A percentile compares a stretch with the other conserved stretches of the same genome.
These are phyloP conservation scores for Paralagenidium karlingii DNA, from an alignment of 352 stramenopile species.

Conservation along the genomic window DNA sequence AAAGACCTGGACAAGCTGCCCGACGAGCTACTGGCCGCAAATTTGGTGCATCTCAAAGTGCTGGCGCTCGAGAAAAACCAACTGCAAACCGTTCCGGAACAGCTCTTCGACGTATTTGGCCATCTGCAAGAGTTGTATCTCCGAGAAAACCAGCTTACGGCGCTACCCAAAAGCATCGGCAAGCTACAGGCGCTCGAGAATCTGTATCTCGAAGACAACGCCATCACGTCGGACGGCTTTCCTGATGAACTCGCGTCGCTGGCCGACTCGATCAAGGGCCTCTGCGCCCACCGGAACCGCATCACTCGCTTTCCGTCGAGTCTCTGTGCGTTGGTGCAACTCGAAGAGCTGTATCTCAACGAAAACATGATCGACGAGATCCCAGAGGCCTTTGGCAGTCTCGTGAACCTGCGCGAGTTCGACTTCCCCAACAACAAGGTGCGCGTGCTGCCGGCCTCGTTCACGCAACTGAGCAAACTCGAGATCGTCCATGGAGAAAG, in stretches of 20 bases:
- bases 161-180: conserved; percentile 33
- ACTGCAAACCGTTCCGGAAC: conserved; percentile 24
- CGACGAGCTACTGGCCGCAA: conserved; percentile 24
- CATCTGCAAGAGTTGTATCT: conserved; percentile 77
- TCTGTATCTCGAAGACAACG: conserved; percentile 81
- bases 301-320: conserved; percentile 50
- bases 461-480: conserved; percentile 51
- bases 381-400: conserved; percentile 52
- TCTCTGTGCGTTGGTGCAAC: conserved; percentile 41
- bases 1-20: conserved; percentile 57
- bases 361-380: conserved; percentile 52
- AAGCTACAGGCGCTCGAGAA: conserved; percentile 55
- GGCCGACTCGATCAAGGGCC: conserved; percentile 25
- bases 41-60: conserved; percentile 52
- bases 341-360: conserved; percentile 82
- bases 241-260: conserved; percentile 33
- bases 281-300: conserved; percentile 74
- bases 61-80: conserved; percentile 75
- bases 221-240: conserved; percentile 45
- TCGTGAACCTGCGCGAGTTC: conserved; percentile 67
- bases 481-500: conserved; percentile 76
- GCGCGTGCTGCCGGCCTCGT: conserved; percentile 39
- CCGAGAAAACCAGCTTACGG: conserved; percentile 54
- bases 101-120: conserved; percentile 6
- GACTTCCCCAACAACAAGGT: conserved; percentile 66